Conservation (phyloP, 345 rosid species). For the Leavenworthia alabamica region DNA sequence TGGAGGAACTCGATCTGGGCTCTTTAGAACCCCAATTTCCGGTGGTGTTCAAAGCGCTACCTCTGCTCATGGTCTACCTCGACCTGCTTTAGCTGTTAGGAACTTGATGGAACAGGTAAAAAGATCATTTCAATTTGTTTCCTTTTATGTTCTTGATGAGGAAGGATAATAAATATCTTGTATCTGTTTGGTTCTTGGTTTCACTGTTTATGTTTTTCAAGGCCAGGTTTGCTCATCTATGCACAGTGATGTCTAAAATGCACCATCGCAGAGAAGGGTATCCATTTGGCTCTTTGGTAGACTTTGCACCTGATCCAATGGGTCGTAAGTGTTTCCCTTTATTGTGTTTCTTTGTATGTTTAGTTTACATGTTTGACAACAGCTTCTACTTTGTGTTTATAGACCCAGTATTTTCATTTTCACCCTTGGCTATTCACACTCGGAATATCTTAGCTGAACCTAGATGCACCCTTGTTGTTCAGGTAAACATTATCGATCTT, state of each 20-base stretch:
- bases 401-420: slow-evolving; percentile 97
- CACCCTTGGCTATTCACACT: slow-evolving; percentile 91
- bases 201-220: slow-evolving; percentile 25
- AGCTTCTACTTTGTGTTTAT: slow-evolving; percentile 4
- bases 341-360: not conserved
- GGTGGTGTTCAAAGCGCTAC: slow-evolving; percentile 99
- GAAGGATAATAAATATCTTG: not conserved
- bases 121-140: not conserved
- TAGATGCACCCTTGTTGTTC: slow-evolving; percentile 93
- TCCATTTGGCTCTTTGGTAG: slow-evolving; percentile 93
- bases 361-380: not conserved
- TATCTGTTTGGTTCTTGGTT: slow-evolving; percentile 14
- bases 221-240: slow-evolving; percentile 97
- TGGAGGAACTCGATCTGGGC: slow-evolving; percentile 82
- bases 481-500: slow-evolving; percentile 43
- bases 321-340: slow-evolving; percentile 59
- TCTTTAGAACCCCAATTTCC: slow-evolving; percentile 93
- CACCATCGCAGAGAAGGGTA: slow-evolving; percentile 96
- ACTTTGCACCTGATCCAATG: slow-evolving; percentile 81
- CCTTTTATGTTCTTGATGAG: not conserved
- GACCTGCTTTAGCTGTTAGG: slow-evolving; percentile 89
- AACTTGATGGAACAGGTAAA: slow-evolving; percentile 95
- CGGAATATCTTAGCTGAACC: slow-evolving; percentile 86
- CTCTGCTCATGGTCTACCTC: slow-evolving; percentile 90
- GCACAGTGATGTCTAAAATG: slow-evolving; percentile 96